Evolutionary conservation across 257 asterid species (phyloP).

Genomic region (Nicotiana obtusifolia): DNA sequence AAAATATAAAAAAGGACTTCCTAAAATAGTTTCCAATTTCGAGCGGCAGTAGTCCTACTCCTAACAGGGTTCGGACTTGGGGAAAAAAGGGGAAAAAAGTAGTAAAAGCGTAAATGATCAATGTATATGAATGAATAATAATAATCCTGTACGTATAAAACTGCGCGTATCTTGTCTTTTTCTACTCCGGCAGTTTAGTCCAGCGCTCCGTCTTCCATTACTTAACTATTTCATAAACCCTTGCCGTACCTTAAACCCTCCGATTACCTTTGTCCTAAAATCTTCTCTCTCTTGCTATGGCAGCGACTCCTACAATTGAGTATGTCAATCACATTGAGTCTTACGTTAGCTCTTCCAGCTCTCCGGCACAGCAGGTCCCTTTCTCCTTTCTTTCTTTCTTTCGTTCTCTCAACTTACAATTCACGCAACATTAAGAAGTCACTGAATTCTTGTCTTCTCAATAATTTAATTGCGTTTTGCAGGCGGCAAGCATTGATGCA

Average conservation of each 20-base stretch:
- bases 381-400: background rate
- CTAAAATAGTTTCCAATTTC: too few species aligned
- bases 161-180: background rate
- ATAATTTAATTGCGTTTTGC: slow-evolving; percentile 22
- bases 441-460: background rate
- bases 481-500: slow-evolving; percentile 64
- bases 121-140: too few species aligned
- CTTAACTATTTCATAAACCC: slow-evolving; percentile 17
- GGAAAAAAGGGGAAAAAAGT: background rate
- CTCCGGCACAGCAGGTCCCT: slow-evolving; percentile 63
- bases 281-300: slow-evolving; percentile 28
- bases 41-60: too few species aligned
- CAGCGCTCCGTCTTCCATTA: background rate
- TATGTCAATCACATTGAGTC: slow-evolving; percentile 61
- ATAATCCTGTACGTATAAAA: too few species aligned
- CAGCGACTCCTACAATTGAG: slow-evolving; percentile 21
- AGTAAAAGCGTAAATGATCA: background rate
- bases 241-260: slow-evolving; percentile 25
- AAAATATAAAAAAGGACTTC: too few species aligned
- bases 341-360: slow-evolving; percentile 61
- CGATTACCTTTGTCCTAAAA: background rate
- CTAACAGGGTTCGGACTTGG: too few species aligned
- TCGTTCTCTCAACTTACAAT: background rate
- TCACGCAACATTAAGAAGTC: background rate
- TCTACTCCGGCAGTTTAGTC: background rate